Conservation (phyloP, 2,329 filamentous ascomycete species). For the Karstenula rhodostoma region DNA sequence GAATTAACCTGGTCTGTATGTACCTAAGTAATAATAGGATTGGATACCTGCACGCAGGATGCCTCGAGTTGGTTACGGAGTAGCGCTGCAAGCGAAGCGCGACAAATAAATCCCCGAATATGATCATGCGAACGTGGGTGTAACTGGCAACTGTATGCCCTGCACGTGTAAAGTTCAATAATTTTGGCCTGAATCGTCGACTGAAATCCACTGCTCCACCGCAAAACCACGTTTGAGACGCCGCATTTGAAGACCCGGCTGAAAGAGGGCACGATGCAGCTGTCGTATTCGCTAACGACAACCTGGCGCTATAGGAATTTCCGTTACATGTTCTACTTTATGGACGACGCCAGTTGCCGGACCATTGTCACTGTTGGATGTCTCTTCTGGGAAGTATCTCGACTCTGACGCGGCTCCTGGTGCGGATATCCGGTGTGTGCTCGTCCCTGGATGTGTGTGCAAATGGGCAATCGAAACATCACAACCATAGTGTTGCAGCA, state of each 20-base stretch:
- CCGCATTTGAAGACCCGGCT: not conserved
- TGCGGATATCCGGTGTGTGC: not conserved
- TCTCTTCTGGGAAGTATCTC: not conserved
- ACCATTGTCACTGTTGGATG: not conserved
- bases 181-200: not conserved
- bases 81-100: not conserved
- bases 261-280: not conserved
- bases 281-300: conserved; percentile 8
- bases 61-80: not conserved
- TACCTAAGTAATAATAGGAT: not conserved
- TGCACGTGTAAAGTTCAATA: not conserved
- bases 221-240: not conserved
- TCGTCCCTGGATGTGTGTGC: not conserved
- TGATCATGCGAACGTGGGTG: not conserved
- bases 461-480: not conserved
- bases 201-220: not conserved
- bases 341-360: not conserved
- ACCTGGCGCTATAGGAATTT: not conserved
- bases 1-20: not conserved
- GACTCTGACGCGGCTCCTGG: not conserved
- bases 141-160: not conserved
- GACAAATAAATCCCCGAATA: not conserved
- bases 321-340: conserved; percentile 1
- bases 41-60: not conserved
- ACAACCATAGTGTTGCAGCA: not conserved